These are phyloP conservation scores for Terana coerulea DNA, from an alignment of 768 basidiomycete genomes.

Conservation along the genomic window DNA sequence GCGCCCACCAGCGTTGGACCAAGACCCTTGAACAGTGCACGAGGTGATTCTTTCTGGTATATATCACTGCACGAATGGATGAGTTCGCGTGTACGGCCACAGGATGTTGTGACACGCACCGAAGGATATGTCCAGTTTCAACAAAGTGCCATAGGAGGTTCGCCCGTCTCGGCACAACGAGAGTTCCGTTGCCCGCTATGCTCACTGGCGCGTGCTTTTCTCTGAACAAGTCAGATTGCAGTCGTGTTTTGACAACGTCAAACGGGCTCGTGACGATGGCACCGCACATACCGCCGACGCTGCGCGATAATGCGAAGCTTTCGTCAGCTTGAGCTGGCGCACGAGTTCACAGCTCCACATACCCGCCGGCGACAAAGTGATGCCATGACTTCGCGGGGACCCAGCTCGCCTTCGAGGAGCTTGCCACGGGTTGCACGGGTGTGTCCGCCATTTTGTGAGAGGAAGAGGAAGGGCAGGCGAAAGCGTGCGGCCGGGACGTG, in stretches of 20 bases:
- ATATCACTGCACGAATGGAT: constrained; percentile 75
- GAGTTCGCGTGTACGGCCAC: not conserved
- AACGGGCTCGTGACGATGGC: constrained; percentile 96
- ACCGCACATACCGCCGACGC: constrained; percentile 96
- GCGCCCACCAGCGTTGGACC: constrained; percentile 94
- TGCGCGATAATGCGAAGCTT: constrained; percentile 34
- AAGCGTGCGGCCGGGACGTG: too few species aligned
- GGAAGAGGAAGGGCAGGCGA: too few species aligned
- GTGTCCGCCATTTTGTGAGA: constrained; percentile 19
- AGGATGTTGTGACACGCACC: constrained; percentile 43
- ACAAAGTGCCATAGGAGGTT: constrained; percentile 89
- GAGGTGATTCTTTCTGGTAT: constrained; percentile 80
- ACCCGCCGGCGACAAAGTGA: constrained; percentile 88
- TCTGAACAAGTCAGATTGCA: constrained; percentile 86
- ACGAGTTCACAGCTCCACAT: constrained; percentile 28
- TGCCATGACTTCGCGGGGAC: constrained; percentile 78
- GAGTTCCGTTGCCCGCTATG: constrained; percentile 27
- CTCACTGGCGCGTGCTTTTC: constrained; percentile 35
- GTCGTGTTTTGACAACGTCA: constrained; percentile 96
- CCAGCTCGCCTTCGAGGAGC: constrained; percentile 33
- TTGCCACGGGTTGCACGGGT: constrained; percentile 23
- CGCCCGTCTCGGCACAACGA: constrained; percentile 28
- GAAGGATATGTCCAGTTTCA: constrained; percentile 87
- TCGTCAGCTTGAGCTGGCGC: not conserved
- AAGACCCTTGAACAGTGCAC: constrained; percentile 91